Base-by-base conservation (phyloP, 2,329 filamentous ascomycete genomes). In the Tolypocladium cylindrosporum region DNA sequence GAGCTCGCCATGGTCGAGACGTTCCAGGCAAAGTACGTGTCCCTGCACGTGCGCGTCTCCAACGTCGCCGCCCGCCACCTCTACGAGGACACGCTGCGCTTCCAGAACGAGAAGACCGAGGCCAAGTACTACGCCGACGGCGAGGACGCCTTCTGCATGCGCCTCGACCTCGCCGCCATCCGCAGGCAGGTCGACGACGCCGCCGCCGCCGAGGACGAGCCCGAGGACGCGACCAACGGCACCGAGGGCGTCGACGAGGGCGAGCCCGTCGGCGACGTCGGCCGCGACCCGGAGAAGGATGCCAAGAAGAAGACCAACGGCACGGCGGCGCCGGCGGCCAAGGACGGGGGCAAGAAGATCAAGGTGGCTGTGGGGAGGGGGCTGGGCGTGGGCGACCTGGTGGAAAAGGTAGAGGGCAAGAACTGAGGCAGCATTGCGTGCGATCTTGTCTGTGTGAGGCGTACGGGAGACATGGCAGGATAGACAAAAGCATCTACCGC, bases 1-100 rank as follows among this genome's bases (percentile, higher is more conserved):
- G 90, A 97, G 77, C 83, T 90, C 67, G 94, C 94, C 67, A 99
- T 99, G 94, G 91, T 92, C 60, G 94, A 99, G 74, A 92, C 90
- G 40, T 97, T 93, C 71, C 83, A 85, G 67, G 94, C 92, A 1
- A 84, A 89, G 71, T 97, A 97, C 77, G 93, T 99, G 69, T 95
- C 90, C 40, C 84, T 99, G 40, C 94, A 99, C 78, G 94, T 99
- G 63, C 92, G 94, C 68, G 85, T 96, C 56, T 94, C 89, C 74
- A 99, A 99, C 79, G 83, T 84, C 61, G 94, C 94, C 8, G 94
- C 94, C 34, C 84, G 96, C 61, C 90, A 89, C 67, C 83, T 99
- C 27, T 99, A 99, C 82, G 87, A 91, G 66, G 89, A 95, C 71
- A 97, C 92, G 0, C 84, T 97, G 1, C 87, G 90, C 57, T 97